Conservation (phyloP, 768 basidiomycete genomes). For the Trametes meyenii region DNA sequence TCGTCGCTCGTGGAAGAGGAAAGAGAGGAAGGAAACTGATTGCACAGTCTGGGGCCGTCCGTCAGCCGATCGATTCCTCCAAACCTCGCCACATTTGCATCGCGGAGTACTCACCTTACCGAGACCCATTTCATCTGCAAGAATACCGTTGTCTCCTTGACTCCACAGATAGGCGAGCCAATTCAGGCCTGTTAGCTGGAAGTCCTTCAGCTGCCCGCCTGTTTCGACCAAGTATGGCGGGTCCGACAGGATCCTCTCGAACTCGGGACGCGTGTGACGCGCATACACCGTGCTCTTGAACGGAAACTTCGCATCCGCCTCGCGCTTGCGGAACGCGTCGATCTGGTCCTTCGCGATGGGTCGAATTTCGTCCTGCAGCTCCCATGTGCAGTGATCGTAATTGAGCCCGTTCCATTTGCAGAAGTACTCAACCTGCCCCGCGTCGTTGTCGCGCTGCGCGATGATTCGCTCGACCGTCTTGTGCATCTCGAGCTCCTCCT, state of each 20-base stretch:
- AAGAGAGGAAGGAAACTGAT: slow-evolving; percentile 93
- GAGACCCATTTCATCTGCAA: slow-evolving; percentile 99
- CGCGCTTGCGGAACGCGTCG: slow-evolving; percentile 75
- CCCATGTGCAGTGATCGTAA: slow-evolving; percentile 97
- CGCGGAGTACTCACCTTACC: slow-evolving; percentile 66
- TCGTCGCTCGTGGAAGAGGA: slow-evolving; percentile 87
- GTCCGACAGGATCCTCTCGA: slow-evolving; percentile 83
- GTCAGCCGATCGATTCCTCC: slow-evolving; percentile 7
- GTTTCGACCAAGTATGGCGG: slow-evolving; percentile 81
- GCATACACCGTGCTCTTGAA: slow-evolving; percentile 77
- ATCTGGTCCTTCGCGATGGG: slow-evolving; percentile 78
- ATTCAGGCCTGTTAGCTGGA: slow-evolving; percentile 96
- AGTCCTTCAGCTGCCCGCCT: slow-evolving; percentile 92
- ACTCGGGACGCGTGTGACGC: slow-evolving; percentile 70
- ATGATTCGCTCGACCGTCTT: slow-evolving; percentile 93
- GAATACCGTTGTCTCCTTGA: slow-evolving; percentile 92
- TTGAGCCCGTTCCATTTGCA: slow-evolving; percentile 96
- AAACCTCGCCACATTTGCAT: neutral
- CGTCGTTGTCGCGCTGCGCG: slow-evolving; percentile 66
- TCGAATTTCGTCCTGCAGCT: slow-evolving; percentile 77
- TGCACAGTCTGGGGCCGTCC: slow-evolving; percentile 74
- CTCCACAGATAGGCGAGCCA: slow-evolving; percentile 99
- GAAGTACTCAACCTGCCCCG: slow-evolving; percentile 77
- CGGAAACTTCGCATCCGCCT: slow-evolving; percentile 80
- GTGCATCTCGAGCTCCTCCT: slow-evolving; percentile 89